phyloP scores from a whole-genome alignment of 2,329 filamentous ascomycete species.

The Pseudocercospora crystallina region DNA sequence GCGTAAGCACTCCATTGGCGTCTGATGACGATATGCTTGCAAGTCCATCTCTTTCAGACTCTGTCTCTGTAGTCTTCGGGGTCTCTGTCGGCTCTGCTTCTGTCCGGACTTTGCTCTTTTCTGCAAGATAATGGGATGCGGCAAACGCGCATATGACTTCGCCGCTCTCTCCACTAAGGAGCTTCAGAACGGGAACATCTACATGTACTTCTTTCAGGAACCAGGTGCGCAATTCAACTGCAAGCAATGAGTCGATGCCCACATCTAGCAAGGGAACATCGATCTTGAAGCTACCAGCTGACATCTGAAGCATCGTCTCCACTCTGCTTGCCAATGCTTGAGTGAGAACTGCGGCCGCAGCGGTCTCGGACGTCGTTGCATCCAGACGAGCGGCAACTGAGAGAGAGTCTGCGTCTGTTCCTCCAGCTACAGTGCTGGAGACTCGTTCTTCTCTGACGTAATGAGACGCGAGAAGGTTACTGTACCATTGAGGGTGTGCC shows the following conservation, averaged over 20 bases:
- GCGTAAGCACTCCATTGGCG: background rate
- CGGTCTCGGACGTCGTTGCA: conserved; percentile 14
- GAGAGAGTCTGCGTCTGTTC: conserved; percentile 7
- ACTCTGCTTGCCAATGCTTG: conserved; percentile 15
- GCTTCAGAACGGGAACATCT: conserved; percentile 50
- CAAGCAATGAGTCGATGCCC: conserved; percentile 41
- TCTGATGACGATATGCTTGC: conserved; percentile 3
- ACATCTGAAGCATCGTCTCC: conserved; percentile 22
- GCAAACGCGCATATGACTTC: conserved; percentile 16
- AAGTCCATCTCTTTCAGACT: background rate
- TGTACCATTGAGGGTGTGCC: conserved; percentile 20
- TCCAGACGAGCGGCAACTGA: conserved; percentile 12
- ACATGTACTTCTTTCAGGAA: conserved; percentile 47
- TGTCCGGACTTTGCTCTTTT: conserved; percentile 9
- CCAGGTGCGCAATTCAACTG: conserved; percentile 49
- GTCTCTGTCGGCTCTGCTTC: background rate
- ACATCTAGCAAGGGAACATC: conserved; percentile 31
- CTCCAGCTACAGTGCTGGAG: background rate
- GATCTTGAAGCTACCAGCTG: conserved; percentile 10
- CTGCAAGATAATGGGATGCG: conserved; percentile 16
- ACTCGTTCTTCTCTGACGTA: conserved; percentile 17
- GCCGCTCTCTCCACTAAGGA: conserved; percentile 29
- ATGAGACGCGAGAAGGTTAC: conserved; percentile 18
- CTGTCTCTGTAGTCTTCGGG: background rate
- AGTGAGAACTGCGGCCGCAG: conserved; percentile 13